Evolutionary conservation across 1,284 basidiomycete species (phyloP), one percentile per base, ranked within the genome.

Genomic region (Apiotrichum gracile): DNA sequence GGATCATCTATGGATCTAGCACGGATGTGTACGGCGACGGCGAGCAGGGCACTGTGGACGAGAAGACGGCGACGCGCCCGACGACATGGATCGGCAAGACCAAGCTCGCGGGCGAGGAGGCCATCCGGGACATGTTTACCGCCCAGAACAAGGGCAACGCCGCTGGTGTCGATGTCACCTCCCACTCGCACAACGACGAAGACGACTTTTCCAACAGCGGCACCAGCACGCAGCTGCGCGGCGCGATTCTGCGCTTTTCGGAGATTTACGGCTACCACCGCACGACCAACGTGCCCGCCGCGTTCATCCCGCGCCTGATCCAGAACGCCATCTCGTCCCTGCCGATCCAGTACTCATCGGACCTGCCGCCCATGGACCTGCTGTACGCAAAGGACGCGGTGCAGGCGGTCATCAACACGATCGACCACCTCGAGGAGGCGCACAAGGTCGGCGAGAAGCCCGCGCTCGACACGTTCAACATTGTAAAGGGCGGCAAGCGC

Each of bases 311-410:
- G 7, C 60, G 63, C 10, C 52, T 74, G 13, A 46, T 73, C n/a
- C 58, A 58, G 39, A 63, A 69, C 47, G 65, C 72, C 3, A 55
- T 73, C 22, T 66, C 67, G 22, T 66, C 69, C 22, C 56, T 69
- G 13, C 65, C 68, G 1, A 66, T 74, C 25, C 74, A 76, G 58
- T 68, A 65, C 60, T 56, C 63, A 13, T 67, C 69, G 24, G 64
- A 67, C 31, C 42, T 56, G 6, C 56, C 61, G 16, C 60, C 68
- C 0, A 47, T 68, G 29, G 68, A 70, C 53, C 58, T 74, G 8
- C 47, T 75, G 17, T 64, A 73, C 51, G 58, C 71, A 26, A 59
- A 66, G 24, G 73, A 76, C 53, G 69, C 66, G 1, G 53, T 72
- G 0, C 58, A 56, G 14, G 71, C 64, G 3, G 44, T 67, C 7